Evolutionary conservation across 495 filamentous ascomycete species (phyloP), one percentile per base, ranked within the genome.

Genomic region (Lichenothelia convexa): DNA sequence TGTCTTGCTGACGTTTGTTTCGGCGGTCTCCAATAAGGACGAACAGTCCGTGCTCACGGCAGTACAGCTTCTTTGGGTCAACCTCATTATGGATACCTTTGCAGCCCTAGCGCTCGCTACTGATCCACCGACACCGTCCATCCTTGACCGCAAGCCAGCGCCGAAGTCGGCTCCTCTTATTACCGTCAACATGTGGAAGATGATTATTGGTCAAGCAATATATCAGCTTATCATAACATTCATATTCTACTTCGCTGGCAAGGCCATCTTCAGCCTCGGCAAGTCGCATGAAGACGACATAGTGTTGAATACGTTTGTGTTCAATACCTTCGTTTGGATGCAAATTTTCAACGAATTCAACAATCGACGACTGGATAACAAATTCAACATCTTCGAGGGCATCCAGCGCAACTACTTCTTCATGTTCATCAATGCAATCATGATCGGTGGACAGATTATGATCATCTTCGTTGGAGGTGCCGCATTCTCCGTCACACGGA

Each of bases 251-350:
- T 91, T 87, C 55, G 75, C 67, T 18, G 83, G 84, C 3, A 40
- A 41, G 9, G 42, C 46, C 1, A 78, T 89, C 23, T 59, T 89
- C 11, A 53, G 60, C 12, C 83, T 80, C 50, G 40, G 39, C 35
- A 45, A 23, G 34, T 45, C 38, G n/a, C 34, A 20, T 15, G 49
- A 53, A 6, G 48, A 65, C 26, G 50, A 52, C 6, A 43, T 60
- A n/a, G 46, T 61, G 17, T 55, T 84, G 32, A 54, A 70, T 39
- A 83, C 81, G 1, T 59, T 87, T 26, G 70, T 92, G 18, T 91
- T 92, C 64, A 93, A 91, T 60, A 82, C 79, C 1, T 92, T 87
- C 46, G 80, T 89, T 24, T 93, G 83, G 75, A 86, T 92, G 80
- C 83, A 91, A 45, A 84, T 91, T 45, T 91, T 91, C 68, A 92